Conservation (phyloP, 305 asterid genomes). For the Rubia tinctorum region DNA sequence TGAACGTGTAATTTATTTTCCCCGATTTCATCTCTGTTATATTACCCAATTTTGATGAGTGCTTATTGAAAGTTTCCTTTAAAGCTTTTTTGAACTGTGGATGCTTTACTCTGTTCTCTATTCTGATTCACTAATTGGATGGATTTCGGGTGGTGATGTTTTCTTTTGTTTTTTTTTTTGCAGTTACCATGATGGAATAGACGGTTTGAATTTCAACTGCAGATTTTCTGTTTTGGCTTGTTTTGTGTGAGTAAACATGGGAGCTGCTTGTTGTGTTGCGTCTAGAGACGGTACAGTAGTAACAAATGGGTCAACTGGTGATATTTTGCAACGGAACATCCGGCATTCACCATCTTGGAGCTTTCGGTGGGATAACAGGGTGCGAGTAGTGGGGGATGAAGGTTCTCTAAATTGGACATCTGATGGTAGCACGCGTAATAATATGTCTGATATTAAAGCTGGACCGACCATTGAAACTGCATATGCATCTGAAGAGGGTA, state of each 20-base stretch:
- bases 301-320: conserved; percentile 53
- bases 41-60: not conserved
- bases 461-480: conserved; percentile 55
- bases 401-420: conserved; percentile 57
- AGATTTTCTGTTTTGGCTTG: conserved; percentile 17
- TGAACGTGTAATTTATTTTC: not conserved
- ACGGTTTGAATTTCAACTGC: conserved; percentile 34
- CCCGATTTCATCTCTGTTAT: too few relatives aligned
- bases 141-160: not conserved
- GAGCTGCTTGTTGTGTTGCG: conserved; percentile 98
- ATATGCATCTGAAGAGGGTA: conserved; percentile 76
- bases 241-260: conserved; percentile 60
- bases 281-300: conserved; percentile 48
- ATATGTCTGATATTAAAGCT: conserved; percentile 48
- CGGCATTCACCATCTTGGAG: conserved; percentile 94
- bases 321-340: conserved; percentile 56
- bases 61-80: not conserved
- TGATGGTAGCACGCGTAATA: conserved; percentile 48
- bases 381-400: conserved; percentile 92
- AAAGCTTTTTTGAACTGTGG: not conserved
- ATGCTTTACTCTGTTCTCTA: not conserved
- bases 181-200: conserved; percentile 19
- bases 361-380: conserved; percentile 94
- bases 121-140: not conserved
- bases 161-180: conserved; percentile 11